These are phyloP conservation scores for Galerina marginata DNA, from an alignment of 768 basidiomycete species.

Conservation along the genomic window DNA sequence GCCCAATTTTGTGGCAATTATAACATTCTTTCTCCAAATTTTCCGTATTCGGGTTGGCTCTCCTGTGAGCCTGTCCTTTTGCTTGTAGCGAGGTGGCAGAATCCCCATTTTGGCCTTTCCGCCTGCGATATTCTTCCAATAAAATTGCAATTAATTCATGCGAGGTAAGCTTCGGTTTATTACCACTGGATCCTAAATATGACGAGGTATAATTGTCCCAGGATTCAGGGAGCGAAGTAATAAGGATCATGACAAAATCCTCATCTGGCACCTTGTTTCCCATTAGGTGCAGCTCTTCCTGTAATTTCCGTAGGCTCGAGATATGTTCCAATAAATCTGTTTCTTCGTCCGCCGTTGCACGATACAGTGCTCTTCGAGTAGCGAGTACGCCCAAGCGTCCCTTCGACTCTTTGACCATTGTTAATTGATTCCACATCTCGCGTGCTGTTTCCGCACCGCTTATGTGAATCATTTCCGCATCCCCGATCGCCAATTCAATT, in stretches of 20 bases:
- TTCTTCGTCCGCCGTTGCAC: conserved; percentile 28
- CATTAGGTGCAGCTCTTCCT: conserved; percentile 31
- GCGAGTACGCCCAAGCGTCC: conserved; percentile 23
- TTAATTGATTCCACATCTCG: conserved; percentile 28
- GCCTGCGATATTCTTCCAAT: conserved; percentile 23
- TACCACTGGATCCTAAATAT: conserved; percentile 24
- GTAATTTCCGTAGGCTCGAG: conserved; percentile 24
- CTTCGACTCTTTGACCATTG: conserved; percentile 25
- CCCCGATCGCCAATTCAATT: conserved; percentile 28
- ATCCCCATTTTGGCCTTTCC: neutral
- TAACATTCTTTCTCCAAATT: conserved; percentile 6
- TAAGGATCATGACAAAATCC: conserved; percentile 34
- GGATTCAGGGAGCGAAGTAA: conserved; percentile 32
- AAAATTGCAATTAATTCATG: conserved; percentile 28
- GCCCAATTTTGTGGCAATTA: conserved; percentile 29
- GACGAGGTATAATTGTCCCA: conserved; percentile 31
- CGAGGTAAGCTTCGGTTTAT: conserved; percentile 17
- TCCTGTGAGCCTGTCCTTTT: neutral
- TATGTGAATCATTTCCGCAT: conserved; percentile 28
- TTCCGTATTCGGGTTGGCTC: neutral
- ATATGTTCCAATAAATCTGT: conserved; percentile 31
- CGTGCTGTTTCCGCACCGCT: conserved; percentile 19
- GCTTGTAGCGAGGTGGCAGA: conserved; percentile 3
- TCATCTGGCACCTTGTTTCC: conserved; percentile 30
- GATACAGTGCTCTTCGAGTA: conserved; percentile 21